A percentile compares a stretch with the other conserved stretches of the same genome.
Evolutionary conservation across 345 rosid species (phyloP).

Genomic region (Heritiera fomes): DNA sequence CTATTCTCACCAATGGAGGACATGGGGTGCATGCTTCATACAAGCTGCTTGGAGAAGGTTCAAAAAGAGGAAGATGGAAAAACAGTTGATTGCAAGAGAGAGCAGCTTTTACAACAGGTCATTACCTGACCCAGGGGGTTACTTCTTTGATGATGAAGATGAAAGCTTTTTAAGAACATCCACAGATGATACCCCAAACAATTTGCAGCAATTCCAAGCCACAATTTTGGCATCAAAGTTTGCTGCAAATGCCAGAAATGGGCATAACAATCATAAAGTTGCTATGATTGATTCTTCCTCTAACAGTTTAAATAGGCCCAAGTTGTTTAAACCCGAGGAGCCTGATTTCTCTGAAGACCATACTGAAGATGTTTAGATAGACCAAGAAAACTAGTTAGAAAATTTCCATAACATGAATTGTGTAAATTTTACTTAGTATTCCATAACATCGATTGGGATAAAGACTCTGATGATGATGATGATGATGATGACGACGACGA

Average conservation of each 20-base stretch:
- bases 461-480: no score
- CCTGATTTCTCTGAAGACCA: slow-evolving; percentile 57
- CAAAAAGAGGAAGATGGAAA: slow-evolving; percentile 55
- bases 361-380: slow-evolving; percentile 32
- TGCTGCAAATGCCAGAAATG: slow-evolving; percentile 62
- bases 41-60: slow-evolving; percentile 86
- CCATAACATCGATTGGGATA: no score
- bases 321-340: slow-evolving; percentile 71
- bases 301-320: slow-evolving; percentile 65
- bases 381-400: slow-evolving; percentile 18
- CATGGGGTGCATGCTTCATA: slow-evolving; percentile 84
- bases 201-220: slow-evolving; percentile 50
- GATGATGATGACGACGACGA: no score
- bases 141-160: neutral
- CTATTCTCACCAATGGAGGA: slow-evolving; percentile 92
- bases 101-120: slow-evolving; percentile 31
- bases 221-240: slow-evolving; percentile 70
- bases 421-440: neutral
- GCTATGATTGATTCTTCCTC: slow-evolving; percentile 43
- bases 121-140: no score
- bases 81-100: slow-evolving; percentile 54
- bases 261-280: slow-evolving; percentile 35
- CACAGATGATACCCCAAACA: slow-evolving; percentile 27
- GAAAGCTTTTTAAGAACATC: slow-evolving; percentile 27
- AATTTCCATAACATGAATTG: neutral